These are phyloP conservation scores for Pyricularia pennisetigena DNA, from an alignment of 2,329 filamentous ascomycete genomes.

Conservation along the genomic window DNA sequence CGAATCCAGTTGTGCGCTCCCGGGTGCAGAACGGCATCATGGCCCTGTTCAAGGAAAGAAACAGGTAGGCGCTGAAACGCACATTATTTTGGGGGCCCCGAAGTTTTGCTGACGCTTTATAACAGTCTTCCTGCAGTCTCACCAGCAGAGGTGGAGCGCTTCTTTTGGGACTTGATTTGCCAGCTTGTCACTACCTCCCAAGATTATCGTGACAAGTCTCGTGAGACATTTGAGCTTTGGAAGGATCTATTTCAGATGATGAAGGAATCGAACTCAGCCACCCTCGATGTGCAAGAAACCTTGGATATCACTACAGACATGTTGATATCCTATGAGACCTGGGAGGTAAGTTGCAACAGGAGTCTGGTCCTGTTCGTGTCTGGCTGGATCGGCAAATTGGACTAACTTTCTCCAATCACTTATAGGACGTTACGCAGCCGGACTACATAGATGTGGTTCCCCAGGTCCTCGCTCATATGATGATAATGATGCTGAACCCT, in stretches of 20 bases:
- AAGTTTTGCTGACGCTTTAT: background rate
- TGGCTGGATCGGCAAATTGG: slow-evolving; percentile 13
- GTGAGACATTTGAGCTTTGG: slow-evolving; percentile 34
- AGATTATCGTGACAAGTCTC: slow-evolving; percentile 22
- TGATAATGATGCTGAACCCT: background rate
- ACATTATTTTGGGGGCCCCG: background rate
- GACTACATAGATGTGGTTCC: slow-evolving; percentile 22
- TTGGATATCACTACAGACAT: slow-evolving; percentile 14
- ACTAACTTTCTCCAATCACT: background rate
- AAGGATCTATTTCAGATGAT: slow-evolving; percentile 29
- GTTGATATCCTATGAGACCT: slow-evolving; percentile 19
- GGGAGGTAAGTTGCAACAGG: slow-evolving; percentile 16
- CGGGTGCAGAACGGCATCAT: slow-evolving; percentile 18
- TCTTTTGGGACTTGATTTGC: slow-evolving; percentile 36
- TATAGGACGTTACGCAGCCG: slow-evolving; percentile 27
- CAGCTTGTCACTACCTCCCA: slow-evolving; percentile 25
- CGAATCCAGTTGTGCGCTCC: slow-evolving; percentile 24
- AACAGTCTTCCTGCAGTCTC: slow-evolving; percentile 16
- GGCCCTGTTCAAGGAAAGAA: slow-evolving; percentile 7
- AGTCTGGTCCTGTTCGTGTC: slow-evolving; percentile 3
- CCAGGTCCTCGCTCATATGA: slow-evolving; percentile 2
- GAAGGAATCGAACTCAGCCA: slow-evolving; percentile 20
- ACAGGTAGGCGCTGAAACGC: slow-evolving; percentile 5
- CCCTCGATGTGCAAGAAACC: slow-evolving; percentile 19
- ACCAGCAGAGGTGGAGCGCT: slow-evolving; percentile 27